A percentile compares a stretch with the other conserved stretches of the same genome.
phyloP scores from a whole-genome alignment of 1,139 yeast genomes.

The Entelexis sorbosivorans region DNA sequence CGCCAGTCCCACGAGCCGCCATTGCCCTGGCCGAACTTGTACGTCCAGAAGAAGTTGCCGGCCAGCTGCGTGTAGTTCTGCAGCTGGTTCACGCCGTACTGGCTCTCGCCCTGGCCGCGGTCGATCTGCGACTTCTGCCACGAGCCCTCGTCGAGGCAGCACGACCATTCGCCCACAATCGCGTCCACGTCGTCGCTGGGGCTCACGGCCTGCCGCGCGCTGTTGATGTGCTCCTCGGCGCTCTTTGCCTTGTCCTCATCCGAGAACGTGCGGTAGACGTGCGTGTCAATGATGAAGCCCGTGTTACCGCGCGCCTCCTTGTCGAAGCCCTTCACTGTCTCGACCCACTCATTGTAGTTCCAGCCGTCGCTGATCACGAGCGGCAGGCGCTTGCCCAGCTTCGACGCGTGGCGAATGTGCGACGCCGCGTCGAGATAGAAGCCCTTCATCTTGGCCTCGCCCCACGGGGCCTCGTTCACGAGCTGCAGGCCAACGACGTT shows the following conservation, averaged over 20 bases:
- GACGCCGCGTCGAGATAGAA: conserved; percentile 63
- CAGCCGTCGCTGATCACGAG: conserved; percentile 85
- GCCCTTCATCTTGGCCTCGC: conserved; percentile 32
- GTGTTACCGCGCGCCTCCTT: conserved; percentile 20
- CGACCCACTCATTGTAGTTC: conserved; percentile 75
- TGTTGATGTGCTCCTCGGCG: conserved; percentile 48
- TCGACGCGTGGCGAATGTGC: conserved; percentile 38
- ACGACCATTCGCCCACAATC: conserved; percentile 81
- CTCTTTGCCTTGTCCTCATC: conserved; percentile 57
- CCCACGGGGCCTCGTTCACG: conserved; percentile 72
- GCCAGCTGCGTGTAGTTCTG: conserved; percentile 39
- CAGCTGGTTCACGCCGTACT: conserved; percentile 35
- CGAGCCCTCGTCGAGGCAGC: conserved; percentile 65
- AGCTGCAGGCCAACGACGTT: conserved; percentile 75
- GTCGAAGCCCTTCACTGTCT: conserved; percentile 47
- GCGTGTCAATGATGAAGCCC: conserved; percentile 72
- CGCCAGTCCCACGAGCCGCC: conserved; percentile 96
- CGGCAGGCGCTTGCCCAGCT: conserved; percentile 48
- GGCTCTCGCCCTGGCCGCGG: conserved; percentile 38
- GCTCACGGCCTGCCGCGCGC: conserved; percentile 20
- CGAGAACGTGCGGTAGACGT: conserved; percentile 75
- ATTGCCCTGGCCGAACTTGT: conserved; percentile 71
- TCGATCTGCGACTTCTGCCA: conserved; percentile 45
- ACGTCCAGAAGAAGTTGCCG: conserved; percentile 87
- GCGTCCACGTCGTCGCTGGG: conserved; percentile 46